A percentile compares a stretch with the other conserved stretches of the same genome.
Conservation (phyloP, 768 basidiomycete species). For the Collybia sordida region DNA sequence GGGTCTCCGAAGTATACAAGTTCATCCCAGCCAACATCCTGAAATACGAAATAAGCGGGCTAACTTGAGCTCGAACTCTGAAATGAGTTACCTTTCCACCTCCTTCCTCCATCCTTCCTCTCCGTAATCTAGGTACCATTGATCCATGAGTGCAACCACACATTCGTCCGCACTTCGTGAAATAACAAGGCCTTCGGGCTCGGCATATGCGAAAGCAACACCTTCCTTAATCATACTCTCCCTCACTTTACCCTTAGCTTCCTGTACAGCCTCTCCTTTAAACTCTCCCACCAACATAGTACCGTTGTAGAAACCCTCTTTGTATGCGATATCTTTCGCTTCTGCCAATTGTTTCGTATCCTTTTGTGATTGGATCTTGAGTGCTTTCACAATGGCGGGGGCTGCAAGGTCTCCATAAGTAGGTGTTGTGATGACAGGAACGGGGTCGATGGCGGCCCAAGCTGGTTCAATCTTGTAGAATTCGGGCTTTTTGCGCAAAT, state of each 20-base stretch:
- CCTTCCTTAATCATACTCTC: slow-evolving; percentile 77
- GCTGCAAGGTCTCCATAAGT: slow-evolving; percentile 94
- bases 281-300: slow-evolving; percentile 90
- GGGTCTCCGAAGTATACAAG: slow-evolving; percentile 88
- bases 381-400: slow-evolving; percentile 74
- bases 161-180: slow-evolving; percentile 95
- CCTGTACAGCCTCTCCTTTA: slow-evolving; percentile 85
- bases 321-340: slow-evolving; percentile 97
- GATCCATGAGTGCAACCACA: slow-evolving; percentile 96
- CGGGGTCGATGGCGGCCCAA: slow-evolving; percentile 83
- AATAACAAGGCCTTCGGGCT: slow-evolving; percentile 89
- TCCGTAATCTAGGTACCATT: slow-evolving; percentile 99
- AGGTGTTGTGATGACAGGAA: slow-evolving; percentile 86
- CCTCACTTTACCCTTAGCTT: slow-evolving; percentile 89
- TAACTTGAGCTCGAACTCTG: slow-evolving; percentile 1
- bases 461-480: slow-evolving; percentile 92
- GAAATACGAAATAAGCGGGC: slow-evolving; percentile 5
- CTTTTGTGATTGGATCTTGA: slow-evolving; percentile 96
- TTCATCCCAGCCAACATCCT: slow-evolving; percentile 87
- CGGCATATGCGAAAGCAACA: slow-evolving; percentile 88
- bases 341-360: slow-evolving; percentile 91
- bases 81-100: slow-evolving; percentile 66
- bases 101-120: slow-evolving; percentile 86
- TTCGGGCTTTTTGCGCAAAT: slow-evolving; percentile 93
- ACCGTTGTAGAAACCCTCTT: slow-evolving; percentile 97